Evolutionary conservation across 257 asterid species (phyloP), one percentile per base, ranked within the genome.

Genomic region (Ophiorrhiza pumila): DNA sequence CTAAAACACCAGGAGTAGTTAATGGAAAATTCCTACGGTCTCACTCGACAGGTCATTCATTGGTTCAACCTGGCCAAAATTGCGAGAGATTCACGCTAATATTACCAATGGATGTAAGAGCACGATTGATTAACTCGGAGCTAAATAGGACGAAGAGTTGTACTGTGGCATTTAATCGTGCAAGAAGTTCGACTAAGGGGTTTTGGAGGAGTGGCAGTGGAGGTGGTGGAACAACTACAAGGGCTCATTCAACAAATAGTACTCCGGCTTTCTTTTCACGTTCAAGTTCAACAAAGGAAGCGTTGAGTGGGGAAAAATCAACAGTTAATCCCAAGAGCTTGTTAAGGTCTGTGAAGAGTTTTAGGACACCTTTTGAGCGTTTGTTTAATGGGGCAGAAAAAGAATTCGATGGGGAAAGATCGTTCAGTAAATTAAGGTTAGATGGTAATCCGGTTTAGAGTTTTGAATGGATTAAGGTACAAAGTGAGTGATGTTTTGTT

Each of bases 51-150:
- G 83, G 87, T 32, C 84, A 83, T 47, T 52, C 79, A 46, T 52
- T 29, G 65, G n/a, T 77, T 77, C 85, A 45, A 34, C 73, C 75
- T 0, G 82, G 65, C 2, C 78, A 68, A 13, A 72, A 80, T 52
- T 58, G 65, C 25, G 85, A 83, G 68, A 77, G 83, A 35, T 83
- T 74, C 65, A 83, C 87, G 1, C 65, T 83, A n/a, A 78, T 85
- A 59, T 53, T 83, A 46, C 81, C 87, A 0, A 77, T 58, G 69
- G 85, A 78, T 39, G 78, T 80, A 12, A 71, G 68, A 0, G 35
- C 55, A 39, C 61, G 73, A 15, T 69, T 83, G 55, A 67, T 78
- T n/a, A 78, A 65, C 23, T 50, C 83, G 0, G 78, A 71, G 50
- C 70, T 75, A 37, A 71, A 18, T 6, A 55, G 85, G 43, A 75